Evolutionary conservation across 1,139 yeast species (phyloP).

Genomic region (Kazachstania sp.): DNA sequence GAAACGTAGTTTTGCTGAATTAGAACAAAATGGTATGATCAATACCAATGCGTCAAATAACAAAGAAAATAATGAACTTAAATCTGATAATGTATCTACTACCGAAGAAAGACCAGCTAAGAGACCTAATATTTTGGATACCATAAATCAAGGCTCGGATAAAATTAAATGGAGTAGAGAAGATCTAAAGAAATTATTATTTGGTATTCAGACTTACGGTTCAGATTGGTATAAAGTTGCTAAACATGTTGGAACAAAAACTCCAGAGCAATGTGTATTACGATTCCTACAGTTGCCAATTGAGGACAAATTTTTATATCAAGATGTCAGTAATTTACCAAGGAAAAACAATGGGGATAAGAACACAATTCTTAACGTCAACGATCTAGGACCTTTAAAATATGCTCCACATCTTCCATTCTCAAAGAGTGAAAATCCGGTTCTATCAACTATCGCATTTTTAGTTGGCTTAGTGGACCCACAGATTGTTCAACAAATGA

Average conservation of each 20-base stretch:
- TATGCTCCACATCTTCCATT: slow-evolving; percentile 80
- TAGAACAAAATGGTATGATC: neutral
- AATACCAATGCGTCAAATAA: neutral
- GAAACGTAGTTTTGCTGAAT: slow-evolving; percentile 5
- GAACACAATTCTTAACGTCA: slow-evolving; percentile 5
- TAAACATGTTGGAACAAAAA: slow-evolving; percentile 50
- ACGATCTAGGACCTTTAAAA: slow-evolving; percentile 60
- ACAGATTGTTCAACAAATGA: slow-evolving; percentile 78
- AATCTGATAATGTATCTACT: slow-evolving; percentile 1
- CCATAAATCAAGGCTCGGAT: slow-evolving; percentile 28
- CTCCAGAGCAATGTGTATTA: slow-evolving; percentile 75
- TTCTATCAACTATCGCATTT: slow-evolving; percentile 80
- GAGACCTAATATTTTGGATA: slow-evolving; percentile 36
- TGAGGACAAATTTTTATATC: slow-evolving; percentile 59
- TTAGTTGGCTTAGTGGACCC: slow-evolving; percentile 81
- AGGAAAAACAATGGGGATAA: neutral
- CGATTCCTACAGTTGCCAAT: slow-evolving; percentile 75
- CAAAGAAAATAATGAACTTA: slow-evolving; percentile 6
- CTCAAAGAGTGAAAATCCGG: slow-evolving; percentile 83
- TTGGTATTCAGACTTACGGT: slow-evolving; percentile 50
- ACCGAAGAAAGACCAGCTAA: slow-evolving; percentile 22
- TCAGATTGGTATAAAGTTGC: slow-evolving; percentile 76
- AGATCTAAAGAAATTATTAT: slow-evolving; percentile 50
- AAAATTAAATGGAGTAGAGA: slow-evolving; percentile 51
- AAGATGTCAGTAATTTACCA: slow-evolving; percentile 24